Percentiles rank a stretch among this genome's conserved stretches.
These are phyloP conservation scores for Phytophthora hibernalis DNA, from an alignment of 352 stramenopile species.

Conservation along the genomic window DNA sequence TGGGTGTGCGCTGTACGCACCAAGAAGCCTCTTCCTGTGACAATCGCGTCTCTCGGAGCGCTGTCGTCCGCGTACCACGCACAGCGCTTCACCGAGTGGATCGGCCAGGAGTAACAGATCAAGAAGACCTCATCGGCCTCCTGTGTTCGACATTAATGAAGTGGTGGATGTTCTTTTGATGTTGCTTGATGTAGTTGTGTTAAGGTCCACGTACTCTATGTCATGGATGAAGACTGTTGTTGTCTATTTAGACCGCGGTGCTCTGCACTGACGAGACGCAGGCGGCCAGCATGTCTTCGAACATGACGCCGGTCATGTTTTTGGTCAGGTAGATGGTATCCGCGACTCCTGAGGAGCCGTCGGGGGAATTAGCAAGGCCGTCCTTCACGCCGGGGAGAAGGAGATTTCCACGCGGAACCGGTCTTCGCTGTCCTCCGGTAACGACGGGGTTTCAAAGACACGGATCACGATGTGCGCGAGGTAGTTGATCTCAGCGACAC, in stretches of 20 bases:
- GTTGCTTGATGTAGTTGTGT: neutral
- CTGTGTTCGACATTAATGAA: conserved; percentile 22
- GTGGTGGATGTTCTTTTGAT: conserved; percentile 16
- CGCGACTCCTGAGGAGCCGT: conserved; percentile 45
- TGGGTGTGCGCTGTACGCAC: conserved; percentile 86
- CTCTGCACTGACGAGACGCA: conserved; percentile 83
- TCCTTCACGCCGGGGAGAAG: conserved; percentile 79
- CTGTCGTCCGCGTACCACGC: conserved; percentile 86
- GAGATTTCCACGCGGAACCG: conserved; percentile 89
- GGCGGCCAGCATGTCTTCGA: conserved; percentile 88
- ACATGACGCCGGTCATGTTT: conserved; percentile 89
- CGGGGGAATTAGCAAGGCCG: conserved; percentile 27
- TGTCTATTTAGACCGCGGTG: conserved; percentile 27
- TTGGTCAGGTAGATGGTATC: conserved; percentile 87
- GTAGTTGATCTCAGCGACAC: conserved; percentile 97
- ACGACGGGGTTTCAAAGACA: conserved; percentile 96
- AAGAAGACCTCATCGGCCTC: neutral
- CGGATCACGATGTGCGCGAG: conserved; percentile 98
- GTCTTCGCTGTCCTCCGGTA: conserved; percentile 84
- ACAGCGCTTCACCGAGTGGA: conserved; percentile 84
- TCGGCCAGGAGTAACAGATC: conserved; percentile 72
- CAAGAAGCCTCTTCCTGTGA: conserved; percentile 76
- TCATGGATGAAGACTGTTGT: conserved; percentile 16
- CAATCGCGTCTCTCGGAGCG: conserved; percentile 76
- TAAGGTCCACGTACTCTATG: conserved; percentile 26